Conservation (phyloP, 257 asterid genomes). For the Solanum clarkiae region DNA sequence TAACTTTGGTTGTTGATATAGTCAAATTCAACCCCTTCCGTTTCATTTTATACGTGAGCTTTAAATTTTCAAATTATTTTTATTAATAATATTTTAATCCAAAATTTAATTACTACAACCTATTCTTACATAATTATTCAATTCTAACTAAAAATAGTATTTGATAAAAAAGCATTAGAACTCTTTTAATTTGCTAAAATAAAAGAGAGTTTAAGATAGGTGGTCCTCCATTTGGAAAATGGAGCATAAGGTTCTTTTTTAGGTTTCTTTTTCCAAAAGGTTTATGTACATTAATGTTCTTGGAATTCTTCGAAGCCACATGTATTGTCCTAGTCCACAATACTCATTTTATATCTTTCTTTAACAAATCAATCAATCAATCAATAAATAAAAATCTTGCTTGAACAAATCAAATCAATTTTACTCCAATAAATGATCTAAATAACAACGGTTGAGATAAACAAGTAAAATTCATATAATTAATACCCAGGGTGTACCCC, state of each 20-base stretch:
- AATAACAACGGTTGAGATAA: background rate
- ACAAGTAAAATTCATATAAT: background rate
- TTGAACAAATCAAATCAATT: background rate
- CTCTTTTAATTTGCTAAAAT: background rate
- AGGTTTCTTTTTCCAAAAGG: background rate
- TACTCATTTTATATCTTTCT: background rate
- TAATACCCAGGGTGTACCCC: too few species aligned
- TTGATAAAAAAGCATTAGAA: background rate
- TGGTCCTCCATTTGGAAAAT: background rate
- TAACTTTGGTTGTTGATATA: background rate
- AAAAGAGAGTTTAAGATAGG: background rate
- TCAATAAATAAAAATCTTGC: too few species aligned
- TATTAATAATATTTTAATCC: background rate
- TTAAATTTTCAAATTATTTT: background rate
- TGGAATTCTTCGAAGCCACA: background rate
- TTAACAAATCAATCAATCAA: too few species aligned
- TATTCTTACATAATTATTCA: too few species aligned
- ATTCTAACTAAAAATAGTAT: too few species aligned
- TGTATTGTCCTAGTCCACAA: background rate
- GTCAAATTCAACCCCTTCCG: background rate
- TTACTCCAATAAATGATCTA: background rate
- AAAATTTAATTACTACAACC: background rate
- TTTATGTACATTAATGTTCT: background rate
- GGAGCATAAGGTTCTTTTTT: background rate
- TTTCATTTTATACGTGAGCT: background rate